These are phyloP conservation scores for Candida piceae DNA, from an alignment of 805 yeast genomes.

Conservation along the genomic window DNA sequence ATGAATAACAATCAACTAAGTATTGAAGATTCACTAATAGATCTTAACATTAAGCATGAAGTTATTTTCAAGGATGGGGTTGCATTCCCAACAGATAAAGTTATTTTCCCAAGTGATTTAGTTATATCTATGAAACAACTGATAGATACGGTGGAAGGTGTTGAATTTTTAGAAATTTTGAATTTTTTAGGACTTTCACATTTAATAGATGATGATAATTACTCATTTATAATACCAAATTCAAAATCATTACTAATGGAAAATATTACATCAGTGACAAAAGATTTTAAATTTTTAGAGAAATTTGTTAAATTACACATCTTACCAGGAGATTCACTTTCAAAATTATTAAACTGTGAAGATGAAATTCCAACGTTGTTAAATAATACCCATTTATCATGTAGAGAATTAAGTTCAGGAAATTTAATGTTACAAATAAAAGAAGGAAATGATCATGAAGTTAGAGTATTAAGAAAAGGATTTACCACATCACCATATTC, in stretches of 20 bases:
- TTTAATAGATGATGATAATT: conserved; percentile 37
- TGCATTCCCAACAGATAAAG: conserved; percentile 58
- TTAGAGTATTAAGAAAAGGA: conserved; percentile 56
- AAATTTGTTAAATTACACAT: conserved; percentile 65
- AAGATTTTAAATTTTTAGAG: conserved; percentile 33
- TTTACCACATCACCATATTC: conserved; percentile 36
- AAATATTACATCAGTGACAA: conserved; percentile 41
- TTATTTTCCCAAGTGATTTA: conserved; percentile 54
- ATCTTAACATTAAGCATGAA: conserved; percentile 48
- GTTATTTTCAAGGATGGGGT: conserved; percentile 81
- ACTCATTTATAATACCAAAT: conserved; percentile 73
- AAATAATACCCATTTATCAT: conserved; percentile 39
- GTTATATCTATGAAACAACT: conserved; percentile 52
- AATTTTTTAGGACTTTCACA: conserved; percentile 37
- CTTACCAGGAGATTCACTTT: conserved; percentile 52
- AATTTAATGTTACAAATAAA: conserved; percentile 35
- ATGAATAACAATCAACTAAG: conserved; percentile 2
- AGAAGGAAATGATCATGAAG: conserved; percentile 52
- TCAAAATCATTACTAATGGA: conserved; percentile 47
- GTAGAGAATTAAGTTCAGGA: conserved; percentile 37
- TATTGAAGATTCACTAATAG: conserved; percentile 22
- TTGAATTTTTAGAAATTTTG: conserved; percentile 42
- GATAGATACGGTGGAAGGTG: conserved; percentile 47
- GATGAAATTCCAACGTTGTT: conserved; percentile 38
- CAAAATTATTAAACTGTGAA: conserved; percentile 44